phyloP scores from a whole-genome alignment of 139 green algal genomes.

The Pycnococcus provasolii region DNA sequence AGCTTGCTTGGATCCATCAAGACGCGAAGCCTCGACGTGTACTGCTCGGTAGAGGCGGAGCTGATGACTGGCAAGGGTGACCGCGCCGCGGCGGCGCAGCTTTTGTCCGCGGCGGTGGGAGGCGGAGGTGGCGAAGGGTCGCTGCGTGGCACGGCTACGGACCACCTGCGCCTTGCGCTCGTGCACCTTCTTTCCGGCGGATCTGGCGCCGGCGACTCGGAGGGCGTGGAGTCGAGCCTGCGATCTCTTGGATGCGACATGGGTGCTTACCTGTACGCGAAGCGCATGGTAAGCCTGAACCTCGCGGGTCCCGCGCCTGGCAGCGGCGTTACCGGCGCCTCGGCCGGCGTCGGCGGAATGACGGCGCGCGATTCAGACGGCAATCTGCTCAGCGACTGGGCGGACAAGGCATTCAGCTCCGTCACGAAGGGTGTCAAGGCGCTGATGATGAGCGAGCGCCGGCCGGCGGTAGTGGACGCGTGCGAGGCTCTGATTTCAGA shows the following conservation, averaged over 20 bases:
- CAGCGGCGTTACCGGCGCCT: no score
- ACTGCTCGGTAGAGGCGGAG: constrained; percentile 73
- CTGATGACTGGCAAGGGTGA: constrained; percentile 66
- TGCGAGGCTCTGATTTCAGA: constrained; percentile 85
- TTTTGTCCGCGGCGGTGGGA: constrained; percentile 6
- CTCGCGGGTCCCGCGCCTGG: constrained; percentile 30
- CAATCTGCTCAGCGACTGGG: constrained; percentile 47
- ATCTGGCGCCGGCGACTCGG: constrained; percentile 19
- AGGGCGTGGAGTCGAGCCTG: constrained; percentile 46
- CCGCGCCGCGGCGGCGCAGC: constrained; percentile 35
- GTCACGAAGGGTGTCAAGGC: constrained; percentile 58
- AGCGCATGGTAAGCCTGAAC: constrained; percentile 74
- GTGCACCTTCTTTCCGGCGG: constrained; percentile 67
- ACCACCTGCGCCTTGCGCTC: constrained; percentile 84
- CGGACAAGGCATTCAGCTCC: constrained; percentile 64
- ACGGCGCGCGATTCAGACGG: no score
- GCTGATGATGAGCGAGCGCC: constrained; percentile 13
- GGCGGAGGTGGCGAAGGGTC: no score
- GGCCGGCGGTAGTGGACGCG: constrained; percentile 35
- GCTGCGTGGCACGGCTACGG: constrained; percentile 40
- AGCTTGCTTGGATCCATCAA: constrained; percentile 78
- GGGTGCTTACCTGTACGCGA: constrained; percentile 73
- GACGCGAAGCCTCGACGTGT: constrained; percentile 58
- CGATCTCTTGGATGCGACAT: constrained; percentile 48
- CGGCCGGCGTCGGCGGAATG: no score